Conservation (phyloP, 2,329 filamentous ascomycete genomes). For the Claviceps spartinae region DNA sequence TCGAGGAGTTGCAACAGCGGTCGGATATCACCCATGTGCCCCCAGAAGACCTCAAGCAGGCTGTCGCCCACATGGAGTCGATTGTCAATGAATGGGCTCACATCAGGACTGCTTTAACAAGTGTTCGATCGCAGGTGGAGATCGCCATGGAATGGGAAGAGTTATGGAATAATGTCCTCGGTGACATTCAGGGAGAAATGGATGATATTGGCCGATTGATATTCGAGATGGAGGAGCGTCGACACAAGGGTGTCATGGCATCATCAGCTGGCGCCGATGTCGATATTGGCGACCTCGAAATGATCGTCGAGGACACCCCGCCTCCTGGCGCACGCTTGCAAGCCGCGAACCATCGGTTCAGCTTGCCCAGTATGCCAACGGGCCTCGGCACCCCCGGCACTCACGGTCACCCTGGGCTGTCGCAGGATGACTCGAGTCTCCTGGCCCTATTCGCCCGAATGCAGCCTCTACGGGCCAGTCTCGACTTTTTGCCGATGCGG, state of each 20-base stretch:
- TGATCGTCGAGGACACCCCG: conserved; percentile 81
- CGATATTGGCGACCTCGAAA: conserved; percentile 83
- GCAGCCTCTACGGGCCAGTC: conserved; percentile 81
- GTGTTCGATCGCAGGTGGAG: conserved; percentile 81
- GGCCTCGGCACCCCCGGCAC: conserved; percentile 47
- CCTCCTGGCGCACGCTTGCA: conserved; percentile 36
- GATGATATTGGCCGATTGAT: conserved; percentile 68
- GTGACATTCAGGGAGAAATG: conserved; percentile 81
- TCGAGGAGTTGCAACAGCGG: conserved; percentile 76
- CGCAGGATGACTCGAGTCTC: conserved; percentile 75
- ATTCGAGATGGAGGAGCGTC: conserved; percentile 95
- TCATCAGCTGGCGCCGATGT: conserved; percentile 46
- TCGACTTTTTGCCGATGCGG: conserved; percentile 94
- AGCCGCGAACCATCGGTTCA: conserved; percentile 49
- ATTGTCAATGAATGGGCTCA: conserved; percentile 75
- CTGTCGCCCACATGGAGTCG: conserved; percentile 79
- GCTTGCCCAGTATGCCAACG: conserved; percentile 48
- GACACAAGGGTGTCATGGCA: conserved; percentile 64
- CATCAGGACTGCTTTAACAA: conserved; percentile 64
- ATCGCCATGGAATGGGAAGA: conserved; percentile 99
- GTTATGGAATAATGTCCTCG: conserved; percentile 84
- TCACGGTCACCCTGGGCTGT: conserved; percentile 38
- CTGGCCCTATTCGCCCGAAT: conserved; percentile 87
- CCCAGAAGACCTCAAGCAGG: conserved; percentile 54
- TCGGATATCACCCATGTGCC: conserved; percentile 61